Percentiles rank a stretch among this genome's conserved stretches.
These are phyloP conservation scores for Hypoxylon sp. DNA, from an alignment of 2,329 filamentous ascomycete genomes.

Conservation along the genomic window DNA sequence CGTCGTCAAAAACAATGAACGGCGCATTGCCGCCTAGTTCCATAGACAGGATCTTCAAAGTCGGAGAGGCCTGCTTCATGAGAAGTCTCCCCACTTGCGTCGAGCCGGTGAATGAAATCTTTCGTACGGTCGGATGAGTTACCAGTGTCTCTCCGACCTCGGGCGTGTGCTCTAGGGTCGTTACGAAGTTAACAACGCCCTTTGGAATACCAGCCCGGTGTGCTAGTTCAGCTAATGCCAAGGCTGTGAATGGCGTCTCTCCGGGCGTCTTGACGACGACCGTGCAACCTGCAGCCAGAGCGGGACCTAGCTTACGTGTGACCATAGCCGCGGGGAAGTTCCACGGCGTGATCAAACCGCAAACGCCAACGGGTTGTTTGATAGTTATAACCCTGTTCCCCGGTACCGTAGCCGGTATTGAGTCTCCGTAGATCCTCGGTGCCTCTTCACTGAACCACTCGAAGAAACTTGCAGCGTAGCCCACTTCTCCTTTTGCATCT, in stretches of 20 bases:
- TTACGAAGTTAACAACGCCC: slow-evolving; percentile 92
- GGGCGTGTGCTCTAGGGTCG: slow-evolving; percentile 82
- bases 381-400: slow-evolving; percentile 83
- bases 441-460: slow-evolving; percentile 89
- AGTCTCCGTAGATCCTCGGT: slow-evolving; percentile 80
- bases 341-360: slow-evolving; percentile 88
- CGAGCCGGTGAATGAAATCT: slow-evolving; percentile 94
- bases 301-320: slow-evolving; percentile 78
- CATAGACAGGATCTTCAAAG: slow-evolving; percentile 86
- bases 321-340: slow-evolving; percentile 89
- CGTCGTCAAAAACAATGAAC: slow-evolving; percentile 97
- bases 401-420: slow-evolving; percentile 77
- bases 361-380: slow-evolving; percentile 88
- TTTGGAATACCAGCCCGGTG: slow-evolving; percentile 89
- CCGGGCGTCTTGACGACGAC: slow-evolving; percentile 92
- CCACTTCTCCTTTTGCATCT: slow-evolving; percentile 80
- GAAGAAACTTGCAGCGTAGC: slow-evolving; percentile 81
- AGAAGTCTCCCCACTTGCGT: slow-evolving; percentile 79
- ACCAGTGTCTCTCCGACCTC: slow-evolving; percentile 84
- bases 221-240: slow-evolving; percentile 89
- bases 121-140: slow-evolving; percentile 82
- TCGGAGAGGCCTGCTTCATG: slow-evolving; percentile 89
- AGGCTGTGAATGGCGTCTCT: slow-evolving; percentile 92
- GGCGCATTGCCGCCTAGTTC: slow-evolving; percentile 96
- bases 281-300: slow-evolving; percentile 94